Conservation (phyloP, 768 basidiomycete genomes). For the Tephrocybe rancida region DNA sequence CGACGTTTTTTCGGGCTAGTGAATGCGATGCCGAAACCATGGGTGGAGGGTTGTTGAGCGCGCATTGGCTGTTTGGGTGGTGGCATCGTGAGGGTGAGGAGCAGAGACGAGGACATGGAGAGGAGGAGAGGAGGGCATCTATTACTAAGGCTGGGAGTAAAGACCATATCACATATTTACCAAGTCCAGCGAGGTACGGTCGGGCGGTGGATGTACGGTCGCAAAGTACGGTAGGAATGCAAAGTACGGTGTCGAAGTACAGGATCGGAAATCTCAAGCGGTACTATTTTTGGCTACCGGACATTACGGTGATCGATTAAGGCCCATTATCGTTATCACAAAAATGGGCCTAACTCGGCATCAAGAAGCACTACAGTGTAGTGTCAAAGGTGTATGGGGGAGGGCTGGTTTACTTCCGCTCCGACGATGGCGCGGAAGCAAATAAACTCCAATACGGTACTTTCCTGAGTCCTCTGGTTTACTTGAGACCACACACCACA, state of each 20-base stretch:
- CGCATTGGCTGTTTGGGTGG: neutral
- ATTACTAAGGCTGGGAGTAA: neutral
- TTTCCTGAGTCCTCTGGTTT: too few relatives aligned
- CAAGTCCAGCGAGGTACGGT: neutral
- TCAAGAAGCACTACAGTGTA: conserved; percentile 46
- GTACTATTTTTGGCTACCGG: neutral
- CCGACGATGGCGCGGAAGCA: too few relatives aligned
- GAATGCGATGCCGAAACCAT: conserved; percentile 21
- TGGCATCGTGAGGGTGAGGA: neutral
- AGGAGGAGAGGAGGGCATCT: too few relatives aligned
- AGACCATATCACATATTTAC: neutral
- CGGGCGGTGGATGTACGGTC: neutral
- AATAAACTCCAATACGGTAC: too few relatives aligned
- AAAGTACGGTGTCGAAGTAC: neutral
- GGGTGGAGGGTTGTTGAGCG: conserved; percentile 6
- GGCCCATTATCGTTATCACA: neutral
- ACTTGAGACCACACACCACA: too few relatives aligned
- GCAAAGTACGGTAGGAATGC: too few relatives aligned
- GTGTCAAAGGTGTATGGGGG: too few relatives aligned
- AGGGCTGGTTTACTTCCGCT: too few relatives aligned
- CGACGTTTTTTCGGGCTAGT: conserved; percentile 18
- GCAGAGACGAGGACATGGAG: too few relatives aligned
- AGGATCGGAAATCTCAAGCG: neutral
- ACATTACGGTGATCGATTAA: too few relatives aligned
- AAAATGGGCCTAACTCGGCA: neutral